phyloP scores from a whole-genome alignment of 768 basidiomycete genomes.

The Inosperma sp. region DNA sequence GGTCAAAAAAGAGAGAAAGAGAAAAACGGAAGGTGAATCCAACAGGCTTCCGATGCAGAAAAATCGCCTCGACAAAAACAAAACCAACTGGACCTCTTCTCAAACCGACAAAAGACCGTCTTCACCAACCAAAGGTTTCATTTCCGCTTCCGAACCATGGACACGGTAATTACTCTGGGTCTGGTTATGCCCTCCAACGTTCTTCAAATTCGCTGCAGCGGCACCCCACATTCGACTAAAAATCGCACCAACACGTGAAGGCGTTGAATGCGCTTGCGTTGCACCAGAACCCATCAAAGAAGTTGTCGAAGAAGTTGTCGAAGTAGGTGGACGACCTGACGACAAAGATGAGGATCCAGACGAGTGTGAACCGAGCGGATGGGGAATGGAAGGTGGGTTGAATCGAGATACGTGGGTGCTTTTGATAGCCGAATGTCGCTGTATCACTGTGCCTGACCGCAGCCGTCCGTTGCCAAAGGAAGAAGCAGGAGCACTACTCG shows the following conservation, averaged over 20 bases:
- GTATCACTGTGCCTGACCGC: constrained; percentile 19
- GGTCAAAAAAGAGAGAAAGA: neutral
- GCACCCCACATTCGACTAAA: constrained; percentile 75
- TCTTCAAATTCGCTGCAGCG: constrained; percentile 34
- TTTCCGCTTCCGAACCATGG: constrained; percentile 13
- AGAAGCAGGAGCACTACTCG: constrained; percentile 2
- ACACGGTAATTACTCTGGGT: neutral
- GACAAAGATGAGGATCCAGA: neutral
- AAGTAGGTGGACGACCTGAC: neutral
- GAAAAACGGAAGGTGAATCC: neutral
- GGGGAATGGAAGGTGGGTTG: no score
- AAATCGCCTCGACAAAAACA: neutral
- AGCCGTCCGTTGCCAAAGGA: constrained; percentile 14
- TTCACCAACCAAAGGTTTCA: constrained; percentile 11
- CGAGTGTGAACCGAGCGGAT: neutral
- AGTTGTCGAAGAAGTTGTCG: constrained; percentile 8
- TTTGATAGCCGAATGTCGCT: constrained; percentile 17
- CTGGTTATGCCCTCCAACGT: constrained; percentile 16
- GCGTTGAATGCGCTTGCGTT: no score
- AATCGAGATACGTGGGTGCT: no score
- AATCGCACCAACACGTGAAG: constrained; percentile 43
- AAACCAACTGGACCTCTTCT: constrained; percentile 1
- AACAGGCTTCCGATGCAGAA: neutral
- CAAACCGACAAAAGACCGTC: constrained; percentile 1
- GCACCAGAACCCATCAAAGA: neutral